Base-by-base conservation (phyloP, 2,329 filamentous ascomycete genomes). In the Colletotrichum godetiae region DNA sequence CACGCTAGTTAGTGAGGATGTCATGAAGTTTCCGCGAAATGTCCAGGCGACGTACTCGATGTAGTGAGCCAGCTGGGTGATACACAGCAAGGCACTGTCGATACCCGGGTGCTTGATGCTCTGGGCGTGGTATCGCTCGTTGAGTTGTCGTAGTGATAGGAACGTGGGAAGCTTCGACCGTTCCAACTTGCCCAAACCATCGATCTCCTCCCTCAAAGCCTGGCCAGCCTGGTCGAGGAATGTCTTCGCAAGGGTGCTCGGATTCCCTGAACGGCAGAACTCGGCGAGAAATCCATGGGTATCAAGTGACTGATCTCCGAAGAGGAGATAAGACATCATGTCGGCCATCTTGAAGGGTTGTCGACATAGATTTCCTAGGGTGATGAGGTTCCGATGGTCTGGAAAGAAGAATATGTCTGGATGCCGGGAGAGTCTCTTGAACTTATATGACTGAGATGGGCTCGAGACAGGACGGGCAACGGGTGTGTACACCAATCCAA, bases 221-320 rank as follows among this genome's bases (percentile, higher is more conserved):
- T 89, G 85, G 74, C 86, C 86, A 67, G 86, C 86, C 76, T 88
- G 86, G 75, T 91, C 88, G 70, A 93, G 83, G 79, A 93, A 93
- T 59, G 88, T 89, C 77, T 86, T 87, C 61, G 92, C 86, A 31
- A 92, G 85, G 60, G 87, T 79, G 76, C 87, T 86, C 42, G 84
- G 84, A 74, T 84, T 82, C 52, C 82, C 82, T 74, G 82, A 80
- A 66, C 85, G 84, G 78, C 82, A 87, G 77, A 88, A 87, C 71
- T 87, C 84, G 63, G 90, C 88, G 74, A 94, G 83, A 76, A 92
- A 90, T 76, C 84, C 85, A 79, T 92, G 89, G 77, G 91, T 91
- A 80, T 92, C 90, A 77, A 91, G 87, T 73, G 92, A 93, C 83
- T 94, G 92, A 79, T 94, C 92, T 84, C 92, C 92, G 80, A 93